Evolutionary conservation across 2,329 filamentous ascomycete species (phyloP), one percentile per base, ranked within the genome.

Genomic region (Plenodomus biglobosus): DNA sequence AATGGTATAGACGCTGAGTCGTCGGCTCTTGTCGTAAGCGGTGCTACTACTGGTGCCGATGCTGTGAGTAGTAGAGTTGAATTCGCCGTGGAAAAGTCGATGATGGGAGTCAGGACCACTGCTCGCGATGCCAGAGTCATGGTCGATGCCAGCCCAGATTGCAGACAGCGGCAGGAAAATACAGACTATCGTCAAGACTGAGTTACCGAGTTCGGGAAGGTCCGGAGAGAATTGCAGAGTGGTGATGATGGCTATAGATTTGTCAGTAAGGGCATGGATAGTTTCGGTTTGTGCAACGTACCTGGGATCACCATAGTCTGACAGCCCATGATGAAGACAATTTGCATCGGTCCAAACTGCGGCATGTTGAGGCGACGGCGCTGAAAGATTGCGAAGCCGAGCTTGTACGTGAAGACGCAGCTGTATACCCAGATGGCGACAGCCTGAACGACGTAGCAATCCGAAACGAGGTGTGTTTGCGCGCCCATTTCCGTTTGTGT

Each of bases 281-380:
- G 22, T 7, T 2, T 17, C 3, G 17, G 17, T 17, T 8, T 20
- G 6, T 15, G 24, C 19, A 30, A 30, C 59, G 22, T 64, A 85
- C 84, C 79, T 64, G 85, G 85, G 52, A 87, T 74, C 27, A 84
- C 62, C 76, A 88, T 77, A 1, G 84, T 86, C 69, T 86, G 84
- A 52, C 81, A 84, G 40, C 83, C 81, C 79, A 86, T 85, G 59
- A 86, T 79, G 65, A 85, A 85, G 52, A 87, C 81, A 47, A 85
- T 79, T 58, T 85, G 82, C 76, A 87, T 83, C 1, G 83, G 81
- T 8, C 83, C 82, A 61, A 85, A 86, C 45, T 82, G 78, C 46
- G 73, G 77, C 60, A 86, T 74, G 1, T 83, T 82, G 50, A 87
- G 72, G 56, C 73, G 75, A 45, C 74, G 77, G 18, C 85, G 79